Evolutionary conservation across 2,329 filamentous ascomycete genomes (phyloP), one percentile per base, ranked within the genome.

Genomic region (Aureobasidium lini): DNA sequence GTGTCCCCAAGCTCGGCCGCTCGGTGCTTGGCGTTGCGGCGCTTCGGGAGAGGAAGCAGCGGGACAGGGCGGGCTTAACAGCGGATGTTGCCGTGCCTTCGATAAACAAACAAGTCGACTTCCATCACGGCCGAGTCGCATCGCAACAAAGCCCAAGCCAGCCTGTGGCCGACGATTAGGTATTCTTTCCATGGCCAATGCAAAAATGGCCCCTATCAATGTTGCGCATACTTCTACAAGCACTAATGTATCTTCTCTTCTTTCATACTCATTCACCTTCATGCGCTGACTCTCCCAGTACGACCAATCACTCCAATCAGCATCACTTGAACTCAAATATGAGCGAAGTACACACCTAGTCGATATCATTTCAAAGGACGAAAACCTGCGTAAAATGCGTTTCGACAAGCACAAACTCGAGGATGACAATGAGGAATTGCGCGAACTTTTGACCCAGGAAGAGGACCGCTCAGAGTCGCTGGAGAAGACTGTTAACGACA

Each of bases 381-480:
- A 97, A 71, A 84, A 86, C 61, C 78, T 83, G 40, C 85, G 92
- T 49, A 81, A 85, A 64, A 73, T 90, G 56, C 84, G 84, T 64
- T 79, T 93, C 62, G 83, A 86, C 63, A 79, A 86, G 58, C 75
- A 92, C 57, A 73, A 91, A n/a, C 76, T 89, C n/a, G 80, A 86
- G 62, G 84, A 92, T 64, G 87, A 95, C 63, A 89, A 87, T 63
- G 82, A 85, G 49, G 79, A 82, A 9, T 73, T 96, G 31, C 82
- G 84, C 64, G 81, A 85, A 46, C 80, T 86, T 63, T 71, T 92
- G 16, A 73, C 77, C 4, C 75, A 83, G 40, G 81, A 82, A 64
- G 82, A 87, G 54, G 78, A 83, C 54, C 80, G 82, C 44, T 80
- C 87, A 53, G 81, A 83, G 63, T 72, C 76, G 39, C 68, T 87